Evolutionary conservation across 169 alveolate genomes (phyloP).

Genomic region (Plasmodium vinckei): DNA sequence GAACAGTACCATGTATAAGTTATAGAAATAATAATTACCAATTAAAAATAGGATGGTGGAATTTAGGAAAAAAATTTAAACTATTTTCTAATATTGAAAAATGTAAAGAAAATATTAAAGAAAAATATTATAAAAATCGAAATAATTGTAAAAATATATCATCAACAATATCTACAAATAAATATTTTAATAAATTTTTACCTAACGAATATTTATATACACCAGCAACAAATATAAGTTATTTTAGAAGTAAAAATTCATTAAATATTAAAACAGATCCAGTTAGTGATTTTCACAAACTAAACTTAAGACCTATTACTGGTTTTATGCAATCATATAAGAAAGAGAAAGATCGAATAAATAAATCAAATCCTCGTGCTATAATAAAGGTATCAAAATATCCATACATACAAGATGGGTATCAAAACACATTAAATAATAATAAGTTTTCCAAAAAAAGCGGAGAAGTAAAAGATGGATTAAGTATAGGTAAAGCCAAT

Average conservation of each 20-base stretch:
- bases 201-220: constrained; percentile 62
- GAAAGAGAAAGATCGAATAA: constrained; percentile 33
- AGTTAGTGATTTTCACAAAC: constrained; percentile 67
- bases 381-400: constrained; percentile 30
- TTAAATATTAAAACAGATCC: constrained; percentile 36
- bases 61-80: constrained; percentile 29
- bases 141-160: constrained; percentile 40
- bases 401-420: constrained; percentile 24
- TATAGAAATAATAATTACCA: constrained; percentile 34
- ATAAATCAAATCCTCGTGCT: constrained; percentile 6
- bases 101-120: constrained; percentile 56
- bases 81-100: constrained; percentile 44
- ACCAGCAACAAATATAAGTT: constrained; percentile 48
- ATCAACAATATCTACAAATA: constrained; percentile 12
- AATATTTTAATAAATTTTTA: constrained; percentile 42
- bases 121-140: constrained; percentile 60
- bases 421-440: background rate
- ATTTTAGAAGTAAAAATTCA: constrained; percentile 43
- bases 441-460: background rate
- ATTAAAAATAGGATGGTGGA: constrained; percentile 66
- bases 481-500: background rate
- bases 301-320: constrained; percentile 65
- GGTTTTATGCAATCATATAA: constrained; percentile 69
- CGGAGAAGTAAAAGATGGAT: background rate
- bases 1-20: constrained; percentile 40